Conservation (phyloP, 1,139 yeast genomes). For the Zygoascus hellenicus region DNA sequence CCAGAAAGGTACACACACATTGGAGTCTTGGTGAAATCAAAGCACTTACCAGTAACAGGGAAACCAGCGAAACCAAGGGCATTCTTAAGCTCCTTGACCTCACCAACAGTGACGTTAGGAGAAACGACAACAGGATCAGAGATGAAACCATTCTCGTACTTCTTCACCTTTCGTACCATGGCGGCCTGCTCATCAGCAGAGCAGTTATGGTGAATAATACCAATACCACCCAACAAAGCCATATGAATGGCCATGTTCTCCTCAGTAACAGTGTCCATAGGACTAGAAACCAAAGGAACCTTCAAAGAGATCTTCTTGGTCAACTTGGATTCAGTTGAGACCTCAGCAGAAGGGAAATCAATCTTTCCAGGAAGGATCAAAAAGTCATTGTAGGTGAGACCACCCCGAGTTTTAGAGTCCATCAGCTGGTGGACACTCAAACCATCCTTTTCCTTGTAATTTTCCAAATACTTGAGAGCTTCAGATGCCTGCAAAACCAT, state of each 20-base stretch:
- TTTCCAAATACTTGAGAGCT: constrained; percentile 62
- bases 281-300: constrained; percentile 94
- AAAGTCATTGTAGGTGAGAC: constrained; percentile 95
- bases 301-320: constrained; percentile 88
- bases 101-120: constrained; percentile 72
- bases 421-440: constrained; percentile 75
- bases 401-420: constrained; percentile 89
- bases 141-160: constrained; percentile 95
- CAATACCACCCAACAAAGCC: constrained; percentile 99
- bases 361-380: constrained; percentile 93
- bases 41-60: constrained; percentile 97
- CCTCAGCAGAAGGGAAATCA: constrained; percentile 74
- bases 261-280: constrained; percentile 99
- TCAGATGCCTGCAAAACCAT: constrained; percentile 36
- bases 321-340: constrained; percentile 73
- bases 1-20: too few relatives aligned
- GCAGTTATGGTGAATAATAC: constrained; percentile 97
- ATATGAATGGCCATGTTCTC: constrained; percentile 95
- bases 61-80: constrained; percentile 89
- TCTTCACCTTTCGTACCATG: constrained; percentile 95
- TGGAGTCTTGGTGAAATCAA: too few relatives aligned
- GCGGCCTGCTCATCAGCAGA: constrained; percentile 96
- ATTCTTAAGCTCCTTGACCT: constrained; percentile 66
- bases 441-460: constrained; percentile 75
- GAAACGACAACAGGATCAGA: constrained; percentile 85